Evolutionary conservation across 2,329 filamentous ascomycete species (phyloP), one percentile per base, ranked within the genome.

Genomic region (Emydomyces testavorans): DNA sequence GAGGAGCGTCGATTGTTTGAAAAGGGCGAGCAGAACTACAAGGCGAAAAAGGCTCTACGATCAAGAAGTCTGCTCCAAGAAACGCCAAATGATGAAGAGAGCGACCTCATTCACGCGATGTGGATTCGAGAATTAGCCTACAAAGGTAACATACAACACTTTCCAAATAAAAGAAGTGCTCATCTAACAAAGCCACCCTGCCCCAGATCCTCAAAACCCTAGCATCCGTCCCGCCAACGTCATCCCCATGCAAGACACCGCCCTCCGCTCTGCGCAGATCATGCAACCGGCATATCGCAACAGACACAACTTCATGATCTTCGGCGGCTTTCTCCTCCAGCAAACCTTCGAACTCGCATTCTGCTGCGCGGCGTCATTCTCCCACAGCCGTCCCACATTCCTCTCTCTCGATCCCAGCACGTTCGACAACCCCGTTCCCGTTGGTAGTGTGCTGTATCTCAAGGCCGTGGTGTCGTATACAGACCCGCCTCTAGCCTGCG

Each of bases 341-440:
- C 79, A 83, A 58, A 83, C 81, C 0, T 86, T 85, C 57, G 83
- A 87, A 64, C 72, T 86, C 5, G 82, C 83, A 1, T 87, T 86
- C 65, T 85, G 81, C 61, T 83, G 80, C 58, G 82, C 80, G 0
- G 80, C 82, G 1, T 78, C 78, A 6, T 84, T 85, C 59, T 77
- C 82, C 0, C 81, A 84, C 59, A 74, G 76, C 1, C 72, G 82
- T 2, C 82, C 82, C 1, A 82, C 78, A 13, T 86, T 86, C 68
- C 70, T 86, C 44, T 81, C 78, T 6, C 75, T 85, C 28, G 83
- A 86, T 53, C 83, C 83, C 0, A 82, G 77, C 53, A 85, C 81
- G 0, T 86, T 87, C 60, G 77, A 83, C 52, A 84, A 84, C 54
- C 81, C 83, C 0, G 83, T 86, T 0, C 83, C 83, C 0, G 82